A percentile compares a stretch with the other conserved stretches of the same genome.
phyloP scores from a whole-genome alignment of 345 rosid genomes.

The Conringia planisiliqua region DNA sequence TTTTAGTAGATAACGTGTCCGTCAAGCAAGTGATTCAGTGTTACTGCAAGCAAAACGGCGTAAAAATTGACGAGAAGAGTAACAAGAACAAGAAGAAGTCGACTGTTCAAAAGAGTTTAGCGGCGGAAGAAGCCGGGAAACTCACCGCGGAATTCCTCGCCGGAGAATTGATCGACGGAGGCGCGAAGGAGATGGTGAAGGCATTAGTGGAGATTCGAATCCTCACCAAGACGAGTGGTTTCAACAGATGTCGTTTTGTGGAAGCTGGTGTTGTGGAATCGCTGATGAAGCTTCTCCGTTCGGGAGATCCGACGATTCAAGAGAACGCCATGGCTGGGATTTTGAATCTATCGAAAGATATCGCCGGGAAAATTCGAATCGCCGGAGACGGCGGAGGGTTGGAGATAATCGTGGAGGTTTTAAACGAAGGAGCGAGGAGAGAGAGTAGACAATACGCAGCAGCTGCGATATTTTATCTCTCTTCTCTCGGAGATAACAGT shows the following conservation, averaged over 20 bases:
- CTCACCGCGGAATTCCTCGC: conserved; percentile 49
- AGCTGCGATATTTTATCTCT: conserved; percentile 60
- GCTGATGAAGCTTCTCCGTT: conserved; percentile 43
- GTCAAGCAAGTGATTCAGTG: conserved; percentile 49
- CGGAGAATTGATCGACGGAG: conserved; percentile 41
- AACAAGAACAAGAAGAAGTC: conserved; percentile 29
- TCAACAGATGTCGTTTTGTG: conserved; percentile 62
- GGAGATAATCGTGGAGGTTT: conserved; percentile 41
- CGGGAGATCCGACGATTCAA: conserved; percentile 41
- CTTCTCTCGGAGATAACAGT: conserved; percentile 61
- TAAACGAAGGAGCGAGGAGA: conserved; percentile 42
- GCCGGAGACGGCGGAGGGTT: conserved; percentile 59
- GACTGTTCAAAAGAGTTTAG: conserved; percentile 45
- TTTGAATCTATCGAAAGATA: conserved; percentile 67
- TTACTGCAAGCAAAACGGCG: conserved; percentile 46
- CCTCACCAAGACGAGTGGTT: conserved; percentile 62
- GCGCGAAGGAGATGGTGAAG: conserved; percentile 38
- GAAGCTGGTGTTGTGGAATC: conserved; percentile 53
- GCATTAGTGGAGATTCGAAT: conserved; percentile 65
- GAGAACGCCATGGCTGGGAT: conserved; percentile 69
- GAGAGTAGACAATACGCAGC: conserved; percentile 77
- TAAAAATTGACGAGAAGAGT: not conserved
- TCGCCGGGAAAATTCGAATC: conserved; percentile 44
- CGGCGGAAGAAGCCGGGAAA: conserved; percentile 53
- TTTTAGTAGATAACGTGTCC: conserved; percentile 44